These are phyloP conservation scores for Rosa multiflora DNA, from an alignment of 306 rosid genomes.

Conservation along the genomic window DNA sequence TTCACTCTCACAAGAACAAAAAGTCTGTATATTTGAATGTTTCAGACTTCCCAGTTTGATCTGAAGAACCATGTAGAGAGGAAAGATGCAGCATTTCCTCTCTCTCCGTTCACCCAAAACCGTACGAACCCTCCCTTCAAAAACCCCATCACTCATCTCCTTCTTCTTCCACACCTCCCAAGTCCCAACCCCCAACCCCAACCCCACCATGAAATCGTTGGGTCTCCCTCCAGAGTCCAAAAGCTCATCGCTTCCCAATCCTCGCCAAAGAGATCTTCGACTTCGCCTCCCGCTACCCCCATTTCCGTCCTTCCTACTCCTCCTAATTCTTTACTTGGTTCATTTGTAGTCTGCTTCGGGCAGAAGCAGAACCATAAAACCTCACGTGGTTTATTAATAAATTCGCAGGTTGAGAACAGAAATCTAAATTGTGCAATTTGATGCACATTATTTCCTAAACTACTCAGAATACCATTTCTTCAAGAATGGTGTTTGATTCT, in stretches of 20 bases:
- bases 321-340: slow-evolving; percentile 15
- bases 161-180: slow-evolving; percentile 16
- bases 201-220: slow-evolving; percentile 19
- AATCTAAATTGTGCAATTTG: too few species aligned
- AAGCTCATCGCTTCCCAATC: slow-evolving; percentile 71
- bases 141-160: slow-evolving; percentile 8
- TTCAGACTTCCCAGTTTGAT: too few species aligned
- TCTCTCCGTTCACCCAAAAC: slow-evolving; percentile 24
- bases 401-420: background rate
- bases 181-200: background rate
- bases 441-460: too few species aligned
- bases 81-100: background rate
- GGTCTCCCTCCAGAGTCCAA: slow-evolving; percentile 69
- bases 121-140: background rate
- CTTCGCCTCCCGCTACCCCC: slow-evolving; percentile 54
- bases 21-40: too few species aligned
- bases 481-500: too few species aligned
- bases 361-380: background rate
- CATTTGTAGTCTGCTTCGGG: background rate
- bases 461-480: too few species aligned
- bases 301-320: slow-evolving; percentile 65
- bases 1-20: too few species aligned
- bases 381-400: background rate
- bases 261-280: slow-evolving; percentile 81
- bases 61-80: too few species aligned